Evolutionary conservation across 129 eudicot species (phyloP).

Genomic region (Centrapalus pauciflorus): DNA sequence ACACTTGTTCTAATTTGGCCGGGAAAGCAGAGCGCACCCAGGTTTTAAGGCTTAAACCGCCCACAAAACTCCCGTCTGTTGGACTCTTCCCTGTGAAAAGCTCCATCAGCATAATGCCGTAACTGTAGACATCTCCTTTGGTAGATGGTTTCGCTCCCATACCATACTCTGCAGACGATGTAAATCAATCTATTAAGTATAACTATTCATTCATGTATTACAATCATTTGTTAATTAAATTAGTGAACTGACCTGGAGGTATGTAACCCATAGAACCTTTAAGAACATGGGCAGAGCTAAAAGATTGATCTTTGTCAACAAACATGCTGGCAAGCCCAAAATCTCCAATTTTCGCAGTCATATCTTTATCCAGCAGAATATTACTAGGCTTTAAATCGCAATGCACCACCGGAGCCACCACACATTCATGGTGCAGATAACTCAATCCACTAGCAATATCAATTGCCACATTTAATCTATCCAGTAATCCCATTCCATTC

Average conservation of each 20-base stretch:
- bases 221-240: not conserved
- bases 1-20: slow-evolving; percentile 6
- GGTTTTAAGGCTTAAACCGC: slow-evolving; percentile 29
- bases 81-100: slow-evolving; percentile 54
- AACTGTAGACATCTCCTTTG: slow-evolving; percentile 59
- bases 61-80: slow-evolving; percentile 32
- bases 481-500: slow-evolving; percentile 22
- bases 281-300: slow-evolving; percentile 39
- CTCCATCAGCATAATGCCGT: slow-evolving; percentile 43
- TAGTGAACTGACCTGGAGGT: slow-evolving; percentile 56
- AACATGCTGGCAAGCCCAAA: slow-evolving; percentile 64
- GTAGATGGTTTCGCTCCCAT: slow-evolving; percentile 42
- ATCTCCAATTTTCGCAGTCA: slow-evolving; percentile 61
- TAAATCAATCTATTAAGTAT: not conserved
- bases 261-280: slow-evolving; percentile 74
- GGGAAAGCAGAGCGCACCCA: slow-evolving; percentile 37
- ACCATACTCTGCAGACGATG: slow-evolving; percentile 41
- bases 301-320: slow-evolving; percentile 33
- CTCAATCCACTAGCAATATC: slow-evolving; percentile 50
- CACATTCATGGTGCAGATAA: slow-evolving; percentile 62
- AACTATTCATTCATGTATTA: not conserved
- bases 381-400: slow-evolving; percentile 77
- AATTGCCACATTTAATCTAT: slow-evolving; percentile 39
- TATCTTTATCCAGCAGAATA: slow-evolving; percentile 46
- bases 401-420: slow-evolving; percentile 56